Percentiles rank a stretch among this genome's conserved stretches.
These are phyloP conservation scores for Psophocarpus tetragonolobus DNA, from an alignment of 306 rosid genomes.

Conservation along the genomic window DNA sequence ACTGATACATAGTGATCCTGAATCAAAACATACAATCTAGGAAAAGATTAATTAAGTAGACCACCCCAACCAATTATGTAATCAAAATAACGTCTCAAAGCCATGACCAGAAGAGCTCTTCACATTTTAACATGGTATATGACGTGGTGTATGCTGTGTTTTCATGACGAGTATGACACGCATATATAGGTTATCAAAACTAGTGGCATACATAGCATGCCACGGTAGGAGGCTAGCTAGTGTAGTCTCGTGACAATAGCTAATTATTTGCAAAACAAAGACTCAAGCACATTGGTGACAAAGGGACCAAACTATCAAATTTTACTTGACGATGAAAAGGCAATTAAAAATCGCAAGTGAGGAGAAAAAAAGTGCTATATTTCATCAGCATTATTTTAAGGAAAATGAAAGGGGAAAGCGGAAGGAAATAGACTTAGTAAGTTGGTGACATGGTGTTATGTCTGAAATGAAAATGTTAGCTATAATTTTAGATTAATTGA, in stretches of 20 bases:
- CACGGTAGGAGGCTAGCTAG: not conserved
- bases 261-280: not conserved
- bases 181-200: not conserved
- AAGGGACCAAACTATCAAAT: not conserved
- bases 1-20: no score
- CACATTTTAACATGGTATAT: no score
- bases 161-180: not conserved
- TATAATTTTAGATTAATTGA: no score
- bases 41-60: no score
- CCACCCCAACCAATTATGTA: no score
- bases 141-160: not conserved
- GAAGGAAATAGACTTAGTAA: slow-evolving; percentile 8
- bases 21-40: no score
- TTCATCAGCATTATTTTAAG: not conserved
- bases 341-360: not conserved
- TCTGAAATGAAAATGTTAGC: slow-evolving; percentile 18
- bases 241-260: not conserved
- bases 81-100: no score
- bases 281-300: slow-evolving; percentile 4
- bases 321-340: no score
- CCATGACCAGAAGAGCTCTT: no score
- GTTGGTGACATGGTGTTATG: slow-evolving; percentile 27
- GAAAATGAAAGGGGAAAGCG: slow-evolving; percentile 24
- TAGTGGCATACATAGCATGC: slow-evolving; percentile 19
- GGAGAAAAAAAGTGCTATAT: not conserved